These are phyloP conservation scores for Saturnispora diversa DNA, from an alignment of 805 yeast species.

Conservation along the genomic window DNA sequence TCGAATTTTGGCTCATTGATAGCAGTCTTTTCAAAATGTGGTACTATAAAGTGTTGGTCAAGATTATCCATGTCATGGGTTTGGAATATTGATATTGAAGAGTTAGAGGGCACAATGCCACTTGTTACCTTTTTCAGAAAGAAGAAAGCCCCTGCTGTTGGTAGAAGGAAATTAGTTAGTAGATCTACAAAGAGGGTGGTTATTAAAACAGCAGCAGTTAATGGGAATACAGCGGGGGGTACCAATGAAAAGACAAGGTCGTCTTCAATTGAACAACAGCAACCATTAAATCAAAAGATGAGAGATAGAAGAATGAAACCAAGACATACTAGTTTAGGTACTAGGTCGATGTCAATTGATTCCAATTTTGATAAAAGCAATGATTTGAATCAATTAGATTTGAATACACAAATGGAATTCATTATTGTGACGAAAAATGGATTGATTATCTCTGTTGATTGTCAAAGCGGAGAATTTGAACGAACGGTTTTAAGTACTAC, in stretches of 20 bases:
- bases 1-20: constrained; percentile 53
- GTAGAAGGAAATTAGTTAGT: constrained; percentile 25
- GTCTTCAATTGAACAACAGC: too few species aligned
- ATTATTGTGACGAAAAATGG: constrained; percentile 48
- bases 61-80: constrained; percentile 44
- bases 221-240: too few species aligned
- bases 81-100: constrained; percentile 44
- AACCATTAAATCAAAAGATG: too few species aligned
- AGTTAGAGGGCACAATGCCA: constrained; percentile 32
- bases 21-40: constrained; percentile 45
- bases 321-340: background rate
- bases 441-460: constrained; percentile 38
- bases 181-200: constrained; percentile 14
- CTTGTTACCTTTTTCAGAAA: constrained; percentile 56
- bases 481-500: constrained; percentile 27
- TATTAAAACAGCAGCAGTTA: too few species aligned
- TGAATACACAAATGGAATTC: constrained; percentile 35
- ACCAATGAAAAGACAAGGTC: constrained; percentile 3
- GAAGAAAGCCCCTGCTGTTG: constrained; percentile 37
- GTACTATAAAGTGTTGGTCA: constrained; percentile 54
- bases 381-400: constrained; percentile 23
- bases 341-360: constrained; percentile 26
- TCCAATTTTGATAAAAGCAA: constrained; percentile 28
- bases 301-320: background rate
- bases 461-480: constrained; percentile 40